Conservation (phyloP, 768 basidiomycete species). For the Pulveroboletus sp. region DNA sequence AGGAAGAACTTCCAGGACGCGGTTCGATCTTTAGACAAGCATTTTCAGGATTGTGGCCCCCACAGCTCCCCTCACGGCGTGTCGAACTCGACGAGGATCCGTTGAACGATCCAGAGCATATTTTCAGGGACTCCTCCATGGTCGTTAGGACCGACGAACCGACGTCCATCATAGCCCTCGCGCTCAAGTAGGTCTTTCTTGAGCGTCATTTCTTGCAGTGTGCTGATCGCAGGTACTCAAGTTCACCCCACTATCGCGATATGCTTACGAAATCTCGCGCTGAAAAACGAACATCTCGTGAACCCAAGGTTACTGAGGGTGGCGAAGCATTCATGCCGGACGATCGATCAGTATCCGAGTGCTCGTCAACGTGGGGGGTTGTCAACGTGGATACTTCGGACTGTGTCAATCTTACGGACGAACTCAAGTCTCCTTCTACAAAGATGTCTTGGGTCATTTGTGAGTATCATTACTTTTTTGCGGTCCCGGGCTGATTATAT, state of each 20-base stretch:
- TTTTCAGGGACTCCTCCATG: conserved; percentile 92
- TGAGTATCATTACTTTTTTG: conserved; percentile 34
- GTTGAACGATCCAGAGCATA: conserved; percentile 80
- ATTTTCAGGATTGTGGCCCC: conserved; percentile 64
- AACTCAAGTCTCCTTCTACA: conserved; percentile 69
- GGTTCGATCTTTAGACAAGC: conserved; percentile 74
- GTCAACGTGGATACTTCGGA: conserved; percentile 77
- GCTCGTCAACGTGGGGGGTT: conserved; percentile 88
- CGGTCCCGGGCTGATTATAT: conserved; percentile 6
- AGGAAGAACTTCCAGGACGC: conserved; percentile 49
- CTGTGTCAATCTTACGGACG: conserved; percentile 67
- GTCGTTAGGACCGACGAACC: conserved; percentile 96
- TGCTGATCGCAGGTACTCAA: conserved; percentile 26
- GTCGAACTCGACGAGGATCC: conserved; percentile 64
- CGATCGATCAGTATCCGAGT: conserved; percentile 75
- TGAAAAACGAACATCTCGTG: conserved; percentile 66
- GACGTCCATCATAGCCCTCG: conserved; percentile 94
- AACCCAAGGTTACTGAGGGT: conserved; percentile 54
- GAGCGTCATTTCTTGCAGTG: background rate
- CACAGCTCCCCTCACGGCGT: conserved; percentile 49
- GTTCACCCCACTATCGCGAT: conserved; percentile 79
- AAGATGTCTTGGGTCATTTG: conserved; percentile 81
- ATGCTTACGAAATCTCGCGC: conserved; percentile 73
- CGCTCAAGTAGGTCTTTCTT: conserved; percentile 62
- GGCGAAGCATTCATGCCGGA: conserved; percentile 92